Conservation (phyloP, 2,329 filamentous ascomycete species). For the Sclerotinia minor region DNA sequence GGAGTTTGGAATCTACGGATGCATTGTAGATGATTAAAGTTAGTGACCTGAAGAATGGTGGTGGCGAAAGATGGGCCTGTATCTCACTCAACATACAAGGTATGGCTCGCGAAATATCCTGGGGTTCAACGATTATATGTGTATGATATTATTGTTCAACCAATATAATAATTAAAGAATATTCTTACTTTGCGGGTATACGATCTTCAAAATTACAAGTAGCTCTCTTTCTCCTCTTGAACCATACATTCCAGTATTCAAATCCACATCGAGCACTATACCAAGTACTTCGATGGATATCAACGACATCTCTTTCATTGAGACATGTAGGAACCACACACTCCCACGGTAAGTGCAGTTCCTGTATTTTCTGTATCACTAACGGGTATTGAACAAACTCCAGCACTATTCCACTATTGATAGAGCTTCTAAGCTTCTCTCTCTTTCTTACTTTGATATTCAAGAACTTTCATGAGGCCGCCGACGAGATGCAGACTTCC, state of each 20-base stretch:
- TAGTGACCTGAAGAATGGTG: background rate
- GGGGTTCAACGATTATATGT: background rate
- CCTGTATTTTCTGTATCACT: background rate
- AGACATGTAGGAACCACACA: background rate
- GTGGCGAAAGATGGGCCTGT: no score
- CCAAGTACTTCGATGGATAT: background rate
- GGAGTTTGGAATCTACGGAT: slow-evolving; percentile 59
- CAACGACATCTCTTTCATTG: background rate
- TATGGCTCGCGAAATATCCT: background rate
- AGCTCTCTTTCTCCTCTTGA: background rate
- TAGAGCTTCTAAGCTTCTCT: slow-evolving; percentile 52
- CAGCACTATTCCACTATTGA: background rate
- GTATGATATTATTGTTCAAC: slow-evolving; percentile 1
- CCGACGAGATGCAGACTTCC: slow-evolving; percentile 85
- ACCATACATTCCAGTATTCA: background rate
- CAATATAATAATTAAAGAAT: background rate
- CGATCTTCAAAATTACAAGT: background rate
- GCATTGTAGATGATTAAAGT: slow-evolving; percentile 26
- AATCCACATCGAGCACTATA: background rate
- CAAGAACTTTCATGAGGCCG: slow-evolving; percentile 69
- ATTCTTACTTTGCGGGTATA: background rate
- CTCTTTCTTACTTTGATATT: slow-evolving; percentile 67
- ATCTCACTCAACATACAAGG: background rate
- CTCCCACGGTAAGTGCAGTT: background rate
- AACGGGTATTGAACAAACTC: slow-evolving; percentile 16